These are phyloP conservation scores for Cnidoscolus chayamansa DNA, from an alignment of 441 rosid genomes.

Conservation along the genomic window DNA sequence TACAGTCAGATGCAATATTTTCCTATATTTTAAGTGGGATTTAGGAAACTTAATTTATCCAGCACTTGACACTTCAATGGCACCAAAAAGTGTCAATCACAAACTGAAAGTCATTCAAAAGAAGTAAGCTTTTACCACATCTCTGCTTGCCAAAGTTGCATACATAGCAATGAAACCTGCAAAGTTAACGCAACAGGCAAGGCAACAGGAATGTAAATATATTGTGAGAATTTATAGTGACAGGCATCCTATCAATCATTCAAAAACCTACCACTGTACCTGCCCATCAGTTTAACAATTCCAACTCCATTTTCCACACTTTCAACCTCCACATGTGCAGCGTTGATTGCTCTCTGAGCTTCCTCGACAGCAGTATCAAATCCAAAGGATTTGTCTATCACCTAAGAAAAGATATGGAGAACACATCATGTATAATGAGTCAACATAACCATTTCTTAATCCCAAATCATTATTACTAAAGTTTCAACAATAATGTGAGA, in stretches of 20 bases:
- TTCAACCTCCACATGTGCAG: slow-evolving; percentile 60
- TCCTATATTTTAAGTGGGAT: too few relatives aligned
- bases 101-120: slow-evolving; percentile 11
- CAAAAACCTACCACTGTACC: slow-evolving; percentile 57
- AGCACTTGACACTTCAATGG: not conserved
- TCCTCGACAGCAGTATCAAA: slow-evolving; percentile 63
- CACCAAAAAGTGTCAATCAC: slow-evolving; percentile 12
- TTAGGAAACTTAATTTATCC: not conserved
- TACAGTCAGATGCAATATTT: not conserved
- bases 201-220: not conserved
- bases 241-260: slow-evolving; percentile 1
- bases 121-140: slow-evolving; percentile 52
- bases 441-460: not conserved
- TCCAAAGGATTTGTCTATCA: slow-evolving; percentile 59
- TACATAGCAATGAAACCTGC: slow-evolving; percentile 83
- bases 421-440: not conserved
- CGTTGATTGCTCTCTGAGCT: slow-evolving; percentile 62
- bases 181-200: slow-evolving; percentile 20
- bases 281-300: slow-evolving; percentile 78
- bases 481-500: not conserved
- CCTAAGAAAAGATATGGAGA: slow-evolving; percentile 33
- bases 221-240: not conserved
- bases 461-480: not conserved
- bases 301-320: slow-evolving; percentile 58
- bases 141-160: slow-evolving; percentile 81